These are phyloP conservation scores for Rhodocollybia butyracea DNA, from an alignment of 768 basidiomycete species.

Conservation along the genomic window DNA sequence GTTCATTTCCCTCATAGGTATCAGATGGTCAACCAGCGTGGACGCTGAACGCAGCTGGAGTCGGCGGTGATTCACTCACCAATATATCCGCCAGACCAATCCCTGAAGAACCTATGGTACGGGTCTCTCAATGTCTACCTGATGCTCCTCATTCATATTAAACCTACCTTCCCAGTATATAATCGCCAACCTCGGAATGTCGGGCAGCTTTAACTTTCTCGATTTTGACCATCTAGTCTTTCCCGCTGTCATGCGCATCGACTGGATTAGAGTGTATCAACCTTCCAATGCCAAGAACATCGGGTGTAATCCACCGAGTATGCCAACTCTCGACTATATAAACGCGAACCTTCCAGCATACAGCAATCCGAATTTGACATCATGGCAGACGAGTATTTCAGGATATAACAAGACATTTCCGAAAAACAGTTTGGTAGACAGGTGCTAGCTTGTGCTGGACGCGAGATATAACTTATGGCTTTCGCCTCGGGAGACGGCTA, in stretches of 20 bases:
- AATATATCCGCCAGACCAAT: constrained; percentile 67
- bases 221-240: constrained; percentile 68
- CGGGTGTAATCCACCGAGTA: constrained; percentile 66
- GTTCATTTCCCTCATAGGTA: too few relatives aligned
- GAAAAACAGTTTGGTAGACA: constrained; percentile 18
- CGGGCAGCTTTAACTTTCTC: constrained; percentile 68
- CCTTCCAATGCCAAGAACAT: constrained; percentile 53
- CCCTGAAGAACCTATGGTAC: constrained; percentile 83
- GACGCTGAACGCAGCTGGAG: constrained; percentile 68
- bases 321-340: constrained; percentile 73
- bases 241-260: constrained; percentile 50
- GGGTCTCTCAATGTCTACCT: constrained; percentile 14
- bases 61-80: constrained; percentile 57
- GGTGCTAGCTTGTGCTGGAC: constrained; percentile 26
- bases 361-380: constrained; percentile 6
- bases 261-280: constrained; percentile 71
- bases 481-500: too few relatives aligned
- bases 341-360: constrained; percentile 26
- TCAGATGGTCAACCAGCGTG: constrained; percentile 63
- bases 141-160: constrained; percentile 29
- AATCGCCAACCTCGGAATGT: constrained; percentile 81
- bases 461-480: too few relatives aligned
- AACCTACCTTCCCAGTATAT: constrained; percentile 56
- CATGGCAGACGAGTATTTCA: constrained; percentile 18
- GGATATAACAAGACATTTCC: constrained; percentile 31